These are phyloP conservation scores for Lenzites betulinus DNA, from an alignment of 768 basidiomycete genomes.

Conservation along the genomic window DNA sequence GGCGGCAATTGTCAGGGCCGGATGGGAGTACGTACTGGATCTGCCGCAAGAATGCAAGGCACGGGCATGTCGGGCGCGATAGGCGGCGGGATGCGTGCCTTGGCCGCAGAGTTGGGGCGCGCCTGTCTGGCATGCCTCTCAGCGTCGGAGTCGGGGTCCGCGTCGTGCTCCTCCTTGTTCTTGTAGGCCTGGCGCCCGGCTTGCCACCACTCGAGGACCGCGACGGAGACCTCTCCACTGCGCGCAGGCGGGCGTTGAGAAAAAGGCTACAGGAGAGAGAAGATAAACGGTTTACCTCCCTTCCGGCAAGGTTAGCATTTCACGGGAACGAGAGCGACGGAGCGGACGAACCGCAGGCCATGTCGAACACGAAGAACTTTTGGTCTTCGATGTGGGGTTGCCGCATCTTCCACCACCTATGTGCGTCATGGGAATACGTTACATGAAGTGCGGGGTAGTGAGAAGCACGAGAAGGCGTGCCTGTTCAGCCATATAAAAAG, in stretches of 20 bases:
- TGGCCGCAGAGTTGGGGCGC: slow-evolving; percentile 18
- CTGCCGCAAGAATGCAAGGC: slow-evolving; percentile 45
- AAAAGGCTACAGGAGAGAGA: neutral
- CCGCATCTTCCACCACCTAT: slow-evolving; percentile 39
- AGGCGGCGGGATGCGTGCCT: slow-evolving; percentile 32
- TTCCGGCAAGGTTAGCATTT: slow-evolving; percentile 7
- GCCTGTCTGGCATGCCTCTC: slow-evolving; percentile 19
- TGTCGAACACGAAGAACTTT: slow-evolving; percentile 52
- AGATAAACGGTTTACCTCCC: slow-evolving; percentile 29
- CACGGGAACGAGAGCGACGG: neutral
- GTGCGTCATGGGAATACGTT: slow-evolving; percentile 5
- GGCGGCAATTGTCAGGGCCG: neutral
- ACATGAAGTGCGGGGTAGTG: neutral
- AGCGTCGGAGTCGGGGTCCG: slow-evolving; percentile 16
- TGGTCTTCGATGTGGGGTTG: slow-evolving; percentile 32
- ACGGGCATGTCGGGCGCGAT: slow-evolving; percentile 38
- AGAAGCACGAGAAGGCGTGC: slow-evolving; percentile 30
- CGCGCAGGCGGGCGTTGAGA: slow-evolving; percentile 8
- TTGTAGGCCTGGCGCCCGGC: slow-evolving; percentile 29
- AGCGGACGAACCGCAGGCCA: slow-evolving; percentile 48
- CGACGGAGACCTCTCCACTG: slow-evolving; percentile 67
- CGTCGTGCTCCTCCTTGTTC: slow-evolving; percentile 17
- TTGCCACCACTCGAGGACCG: slow-evolving; percentile 63
- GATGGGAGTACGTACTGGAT: slow-evolving; percentile 46
- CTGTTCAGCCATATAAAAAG: slow-evolving; percentile 55